Base-by-base conservation (phyloP, 2,329 filamentous ascomycete species). In the Aspergillus amoenus region DNA sequence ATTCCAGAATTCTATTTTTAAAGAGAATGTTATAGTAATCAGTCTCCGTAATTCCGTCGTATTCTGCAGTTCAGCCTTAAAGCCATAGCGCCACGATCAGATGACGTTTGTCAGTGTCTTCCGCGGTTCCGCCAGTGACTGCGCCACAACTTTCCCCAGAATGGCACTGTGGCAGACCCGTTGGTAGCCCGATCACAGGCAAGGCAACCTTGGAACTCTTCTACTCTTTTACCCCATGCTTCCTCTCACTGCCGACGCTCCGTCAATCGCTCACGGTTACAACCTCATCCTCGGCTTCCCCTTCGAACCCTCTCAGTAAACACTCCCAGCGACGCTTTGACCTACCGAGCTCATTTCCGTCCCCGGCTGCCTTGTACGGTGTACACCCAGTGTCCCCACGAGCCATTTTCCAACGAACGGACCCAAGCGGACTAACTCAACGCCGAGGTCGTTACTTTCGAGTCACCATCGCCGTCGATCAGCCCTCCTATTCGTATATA, bases 121-220 rank as follows among this genome's bases (percentile, higher is more conserved):
- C 30, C 21, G 40, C 13, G 22, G 13, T 30, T 44, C 50, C 45
- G 55, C 55, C 55, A 54, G 40, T 13, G 22, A 17, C 39, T 44
- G 55, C 45, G 55, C 55, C 55, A 54, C 55, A 48, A 17, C 24
- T 18, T 49, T 39, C 50, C 54, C 54, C 58, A 47, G 58, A 57
- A 48, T 46, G 54, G 45, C 44, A 43, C 30, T n/a, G 34, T 32
- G 32, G 46, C 27, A 30, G 27, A 9, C 27, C 27, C 27, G 27
- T 3, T 9, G 27, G 27, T 30, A 47, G 57, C 46, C 40, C 17
- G 49, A 56, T 56, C 53, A 53, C 51, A 46, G n/a, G 51, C 51
- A 53, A 27, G 51, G 18, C 42, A 53, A 40, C 50, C 32, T 32
- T 41, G 18, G 30, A 53, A 40, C 50, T 39, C 34, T 41, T 41